Evolutionary conservation across 441 rosid species (phyloP).

Genomic region (Hypseocharis bilobata): DNA sequence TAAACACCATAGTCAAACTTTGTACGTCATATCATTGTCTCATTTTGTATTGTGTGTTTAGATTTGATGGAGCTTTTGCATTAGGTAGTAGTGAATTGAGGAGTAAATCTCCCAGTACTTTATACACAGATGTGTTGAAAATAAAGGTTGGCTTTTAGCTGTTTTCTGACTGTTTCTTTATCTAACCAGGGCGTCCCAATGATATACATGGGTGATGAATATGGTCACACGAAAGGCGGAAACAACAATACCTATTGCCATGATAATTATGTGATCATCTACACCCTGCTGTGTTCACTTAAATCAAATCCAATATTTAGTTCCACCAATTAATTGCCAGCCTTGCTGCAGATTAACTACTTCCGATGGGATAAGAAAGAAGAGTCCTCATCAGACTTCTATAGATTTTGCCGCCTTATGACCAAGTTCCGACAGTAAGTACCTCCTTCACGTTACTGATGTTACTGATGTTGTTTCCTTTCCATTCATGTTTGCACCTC

Average conservation of each 20-base stretch:
- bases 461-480: constrained; percentile 10
- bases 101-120: not conserved
- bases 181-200: constrained; percentile 80
- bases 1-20: not conserved
- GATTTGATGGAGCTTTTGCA: too few relatives aligned
- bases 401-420: constrained; percentile 69
- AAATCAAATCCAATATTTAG: constrained; percentile 12
- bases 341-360: constrained; percentile 55
- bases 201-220: constrained; percentile 93
- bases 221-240: constrained; percentile 93
- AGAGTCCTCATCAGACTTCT: constrained; percentile 65
- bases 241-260: constrained; percentile 94
- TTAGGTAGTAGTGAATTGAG: not conserved
- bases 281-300: constrained; percentile 13
- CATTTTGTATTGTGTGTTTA: too few relatives aligned
- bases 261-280: constrained; percentile 63
- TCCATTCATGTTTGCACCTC: not conserved
- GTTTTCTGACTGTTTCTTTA: constrained; percentile 17
- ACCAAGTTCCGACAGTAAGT: constrained; percentile 69
- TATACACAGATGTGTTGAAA: not conserved
- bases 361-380: constrained; percentile 89
- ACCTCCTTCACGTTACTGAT: constrained; percentile 6
- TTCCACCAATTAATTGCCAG: constrained; percentile 17
- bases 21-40: not conserved
- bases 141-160: constrained; percentile 4